Conservation (phyloP, 768 basidiomycete genomes). For the Daedaleopsis sinensis region DNA sequence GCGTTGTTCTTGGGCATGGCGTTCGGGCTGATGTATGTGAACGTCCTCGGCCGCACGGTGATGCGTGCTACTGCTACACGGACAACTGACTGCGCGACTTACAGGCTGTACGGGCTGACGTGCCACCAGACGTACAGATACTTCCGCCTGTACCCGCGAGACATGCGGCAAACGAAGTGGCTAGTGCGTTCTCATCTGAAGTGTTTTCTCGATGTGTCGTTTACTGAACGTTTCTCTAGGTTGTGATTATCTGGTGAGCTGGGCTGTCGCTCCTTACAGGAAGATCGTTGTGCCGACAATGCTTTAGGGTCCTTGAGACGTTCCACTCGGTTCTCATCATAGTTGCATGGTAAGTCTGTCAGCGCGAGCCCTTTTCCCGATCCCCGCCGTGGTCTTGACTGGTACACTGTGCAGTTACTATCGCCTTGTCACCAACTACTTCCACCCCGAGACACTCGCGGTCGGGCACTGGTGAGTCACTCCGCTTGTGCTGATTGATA, state of each 20-base stretch:
- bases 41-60: background rate
- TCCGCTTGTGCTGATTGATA: background rate
- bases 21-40: constrained; percentile 1
- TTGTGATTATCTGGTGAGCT: background rate
- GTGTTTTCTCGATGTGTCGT: background rate
- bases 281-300: background rate
- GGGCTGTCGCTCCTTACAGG: background rate
- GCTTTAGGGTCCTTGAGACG: background rate
- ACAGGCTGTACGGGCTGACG: background rate
- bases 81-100: background rate
- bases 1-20: background rate
- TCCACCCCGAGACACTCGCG: background rate
- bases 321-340: background rate
- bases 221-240: background rate
- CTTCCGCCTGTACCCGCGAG: background rate
- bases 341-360: background rate
- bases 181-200: background rate
- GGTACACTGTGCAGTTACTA: background rate
- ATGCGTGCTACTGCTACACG: too few species aligned
- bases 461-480: background rate
- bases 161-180: background rate
- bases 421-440: background rate
- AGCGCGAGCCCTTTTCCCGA: background rate
- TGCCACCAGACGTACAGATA: background rate
- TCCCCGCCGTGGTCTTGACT: background rate